Conservation (phyloP, 2,329 filamentous ascomycete genomes). For the Ophiocordyceps camponoti-floridani region DNA sequence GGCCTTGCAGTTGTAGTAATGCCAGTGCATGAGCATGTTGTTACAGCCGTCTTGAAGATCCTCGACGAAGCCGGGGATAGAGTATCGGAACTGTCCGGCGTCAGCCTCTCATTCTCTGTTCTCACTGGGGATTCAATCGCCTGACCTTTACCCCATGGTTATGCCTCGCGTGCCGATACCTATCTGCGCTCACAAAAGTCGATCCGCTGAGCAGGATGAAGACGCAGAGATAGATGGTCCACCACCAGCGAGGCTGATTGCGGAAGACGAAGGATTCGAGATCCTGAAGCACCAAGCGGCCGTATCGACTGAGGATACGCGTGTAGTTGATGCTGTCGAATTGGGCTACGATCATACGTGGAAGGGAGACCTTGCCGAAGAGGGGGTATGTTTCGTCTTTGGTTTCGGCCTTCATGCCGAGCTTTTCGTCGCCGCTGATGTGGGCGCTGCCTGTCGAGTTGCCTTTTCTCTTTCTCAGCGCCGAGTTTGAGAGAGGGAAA, state of each 20-base stretch:
- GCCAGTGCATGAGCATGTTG: slow-evolving; percentile 29
- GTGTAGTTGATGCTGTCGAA: slow-evolving; percentile 23
- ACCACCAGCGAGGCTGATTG: slow-evolving; percentile 13
- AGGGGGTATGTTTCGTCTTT: slow-evolving; percentile 19
- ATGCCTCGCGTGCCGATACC: slow-evolving; percentile 22
- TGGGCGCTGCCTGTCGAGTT: slow-evolving; percentile 26
- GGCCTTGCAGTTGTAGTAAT: slow-evolving; percentile 25
- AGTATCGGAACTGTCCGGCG: slow-evolving; percentile 14
- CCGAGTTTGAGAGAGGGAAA: background rate
- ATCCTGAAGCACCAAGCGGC: slow-evolving; percentile 14
- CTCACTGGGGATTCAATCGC: too few relatives aligned
- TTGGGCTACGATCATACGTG: slow-evolving; percentile 26
- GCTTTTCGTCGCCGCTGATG: slow-evolving; percentile 19
- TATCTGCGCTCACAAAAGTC: slow-evolving; percentile 20
- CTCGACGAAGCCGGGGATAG: slow-evolving; percentile 21
- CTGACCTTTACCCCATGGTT: slow-evolving; percentile 14
- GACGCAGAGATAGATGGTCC: slow-evolving; percentile 17
- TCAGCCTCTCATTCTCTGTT: too few relatives aligned
- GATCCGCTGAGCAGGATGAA: slow-evolving; percentile 26
- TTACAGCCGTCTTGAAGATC: slow-evolving; percentile 26
- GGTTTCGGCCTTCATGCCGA: slow-evolving; percentile 19
- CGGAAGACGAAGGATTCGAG: slow-evolving; percentile 17
- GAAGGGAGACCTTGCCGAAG: slow-evolving; percentile 18
- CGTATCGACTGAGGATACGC: slow-evolving; percentile 15
- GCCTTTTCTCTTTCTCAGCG: slow-evolving; percentile 11